A percentile compares a stretch with the other conserved stretches of the same genome.
phyloP scores from a whole-genome alignment of 1,139 yeast genomes.

The Pneumocystis oryctolagi region DNA sequence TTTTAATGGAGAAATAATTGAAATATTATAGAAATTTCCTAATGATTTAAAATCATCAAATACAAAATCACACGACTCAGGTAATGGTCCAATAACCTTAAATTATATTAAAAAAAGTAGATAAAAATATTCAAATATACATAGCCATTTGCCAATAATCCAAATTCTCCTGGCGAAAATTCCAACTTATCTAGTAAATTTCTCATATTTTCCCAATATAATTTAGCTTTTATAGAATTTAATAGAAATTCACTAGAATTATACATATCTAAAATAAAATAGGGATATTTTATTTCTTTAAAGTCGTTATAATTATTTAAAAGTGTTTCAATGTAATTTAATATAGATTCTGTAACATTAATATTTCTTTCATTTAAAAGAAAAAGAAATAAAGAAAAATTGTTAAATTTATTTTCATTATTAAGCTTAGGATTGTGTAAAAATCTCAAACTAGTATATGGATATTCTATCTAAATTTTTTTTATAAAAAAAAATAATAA shows the following conservation, averaged over 20 bases:
- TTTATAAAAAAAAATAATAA: neutral
- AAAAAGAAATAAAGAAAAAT: neutral
- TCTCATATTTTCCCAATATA: neutral
- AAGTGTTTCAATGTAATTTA: neutral
- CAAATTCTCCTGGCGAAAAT: neutral
- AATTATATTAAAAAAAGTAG: neutral
- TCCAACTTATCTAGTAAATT: neutral
- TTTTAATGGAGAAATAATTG: neutral
- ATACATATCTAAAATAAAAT: neutral
- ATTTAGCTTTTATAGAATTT: neutral
- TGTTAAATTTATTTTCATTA: neutral
- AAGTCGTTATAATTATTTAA: neutral
- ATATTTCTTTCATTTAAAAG: neutral
- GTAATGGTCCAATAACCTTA: neutral
- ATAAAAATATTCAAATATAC: neutral
- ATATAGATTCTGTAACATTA: neutral
- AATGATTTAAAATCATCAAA: neutral
- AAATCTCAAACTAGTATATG: conserved; percentile 25
- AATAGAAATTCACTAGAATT: neutral
- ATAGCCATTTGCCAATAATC: neutral
- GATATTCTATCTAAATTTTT: conserved; percentile 18
- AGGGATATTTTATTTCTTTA: neutral
- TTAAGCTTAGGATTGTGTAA: conserved; percentile 17
- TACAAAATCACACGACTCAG: neutral
- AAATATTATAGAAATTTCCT: neutral